phyloP scores from a whole-genome alignment of 371 early-diverging fungal genomes.

The Syncephalastrum monosporum region DNA sequence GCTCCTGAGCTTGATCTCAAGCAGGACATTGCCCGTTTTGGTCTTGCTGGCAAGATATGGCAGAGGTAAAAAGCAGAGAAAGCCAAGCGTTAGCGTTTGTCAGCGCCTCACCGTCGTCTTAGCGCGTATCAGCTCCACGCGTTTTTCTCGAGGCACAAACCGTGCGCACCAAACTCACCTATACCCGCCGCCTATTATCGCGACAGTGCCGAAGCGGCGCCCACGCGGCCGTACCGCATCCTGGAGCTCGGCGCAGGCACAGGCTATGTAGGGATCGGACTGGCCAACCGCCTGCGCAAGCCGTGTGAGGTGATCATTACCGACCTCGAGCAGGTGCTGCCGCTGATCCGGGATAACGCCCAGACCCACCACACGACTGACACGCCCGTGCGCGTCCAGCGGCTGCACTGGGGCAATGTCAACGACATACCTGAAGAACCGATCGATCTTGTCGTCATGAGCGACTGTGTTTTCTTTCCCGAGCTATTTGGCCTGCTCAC shows the following conservation, averaged over 20 bases:
- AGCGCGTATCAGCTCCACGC: conserved; percentile 49
- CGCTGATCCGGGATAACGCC: conserved; percentile 52
- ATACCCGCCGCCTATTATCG: conserved; percentile 29
- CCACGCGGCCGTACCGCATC: conserved; percentile 28
- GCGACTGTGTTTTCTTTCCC: conserved; percentile 61
- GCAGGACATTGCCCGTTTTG: conserved; percentile 43
- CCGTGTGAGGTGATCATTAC: conserved; percentile 49
- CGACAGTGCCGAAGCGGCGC: neutral
- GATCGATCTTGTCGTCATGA: conserved; percentile 52
- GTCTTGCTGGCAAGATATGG: conserved; percentile 55
- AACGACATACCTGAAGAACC: neutral
- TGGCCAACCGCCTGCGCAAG: conserved; percentile 40
- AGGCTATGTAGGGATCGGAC: conserved; percentile 57
- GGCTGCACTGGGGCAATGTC: conserved; percentile 55
- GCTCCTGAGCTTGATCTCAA: conserved; percentile 21
- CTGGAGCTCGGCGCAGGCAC: conserved; percentile 58
- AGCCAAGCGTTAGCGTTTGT: neutral
- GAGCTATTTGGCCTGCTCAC: conserved; percentile 52
- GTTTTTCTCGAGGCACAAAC: conserved; percentile 26
- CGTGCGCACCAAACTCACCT: conserved; percentile 12
- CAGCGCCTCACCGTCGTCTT: neutral
- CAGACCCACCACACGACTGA: conserved; percentile 8
- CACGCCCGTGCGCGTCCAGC: conserved; percentile 35
- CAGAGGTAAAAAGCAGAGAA: conserved; percentile 30
- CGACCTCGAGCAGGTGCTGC: conserved; percentile 55